Evolutionary conservation across 805 yeast genomes (phyloP), one percentile per base, ranked within the genome.

Genomic region (Candida gorgasii): DNA sequence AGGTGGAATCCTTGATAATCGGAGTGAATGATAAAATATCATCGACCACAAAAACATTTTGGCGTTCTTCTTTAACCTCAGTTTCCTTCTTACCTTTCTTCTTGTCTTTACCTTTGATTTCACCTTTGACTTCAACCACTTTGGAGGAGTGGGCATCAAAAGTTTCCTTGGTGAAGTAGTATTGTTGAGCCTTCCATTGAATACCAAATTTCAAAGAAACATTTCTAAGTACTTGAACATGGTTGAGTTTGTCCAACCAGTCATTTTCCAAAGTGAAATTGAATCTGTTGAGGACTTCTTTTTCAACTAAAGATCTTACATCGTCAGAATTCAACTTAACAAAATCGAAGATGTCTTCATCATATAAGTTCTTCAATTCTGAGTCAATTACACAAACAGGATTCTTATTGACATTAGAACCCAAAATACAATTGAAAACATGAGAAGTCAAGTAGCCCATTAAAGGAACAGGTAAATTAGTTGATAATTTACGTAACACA

Each of bases 141-240:
- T n/a, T n/a, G n/a, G n/a, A n/a, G n/a, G n/a, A n/a, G n/a, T n/a
- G n/a, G n/a, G n/a, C n/a, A n/a, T n/a, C n/a, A n/a, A n/a, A n/a
- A n/a, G n/a, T n/a, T 34, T 71, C 79, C 34, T 59, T 58, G 24
- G 78, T 71, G 59, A 79, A 78, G 9, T 60, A 65, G 56, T 78
- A 82, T 8, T 65, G 57, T 47, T 65, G 74, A 8, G 76, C 70
- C 46, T 71, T 65, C 86, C 96, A 84, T 69, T 93, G 99, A 40
- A 92, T 79, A 65, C 98, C 98, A 52, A 82, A 79, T 63, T 86
- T 85, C 41, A 70, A 54, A 8, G 96, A 81, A 49, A 89, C 72
- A 51, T 83, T 86, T 65, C 90, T 81, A 54, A 88, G 69, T 32
- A 85, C 56, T 39, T 76, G 79, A 15, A 69, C 47, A 3, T 70